Percentiles rank a stretch among this genome's conserved stretches.
These are phyloP conservation scores for Ganoderma lingzhi DNA, from an alignment of 1,284 basidiomycete species.

Conservation along the genomic window DNA sequence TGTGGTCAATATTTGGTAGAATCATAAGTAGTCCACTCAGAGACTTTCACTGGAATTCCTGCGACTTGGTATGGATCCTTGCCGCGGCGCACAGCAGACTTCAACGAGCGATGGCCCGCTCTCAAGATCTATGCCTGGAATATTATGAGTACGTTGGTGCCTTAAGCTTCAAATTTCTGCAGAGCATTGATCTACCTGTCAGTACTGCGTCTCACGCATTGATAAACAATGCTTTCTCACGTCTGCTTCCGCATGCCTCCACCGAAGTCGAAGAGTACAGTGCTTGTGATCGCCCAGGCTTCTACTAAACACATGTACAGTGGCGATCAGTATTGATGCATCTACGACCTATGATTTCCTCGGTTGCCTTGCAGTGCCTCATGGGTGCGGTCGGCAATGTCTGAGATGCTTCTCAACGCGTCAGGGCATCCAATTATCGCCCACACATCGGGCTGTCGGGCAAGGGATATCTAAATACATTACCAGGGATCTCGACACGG, in stretches of 20 bases:
- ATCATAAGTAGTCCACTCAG: no score
- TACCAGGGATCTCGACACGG: not conserved
- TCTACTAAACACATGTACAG: not conserved
- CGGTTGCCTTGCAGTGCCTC: conserved; percentile 14
- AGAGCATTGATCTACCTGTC: not conserved
- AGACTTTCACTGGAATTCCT: no score
- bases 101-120: not conserved
- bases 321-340: conserved; percentile 5
- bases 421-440: conserved; percentile 1
- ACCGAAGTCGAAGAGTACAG: conserved; percentile 1
- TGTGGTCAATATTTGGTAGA: no score
- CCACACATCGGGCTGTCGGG: not conserved
- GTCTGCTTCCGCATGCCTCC: not conserved
- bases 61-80: no score
- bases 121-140: not conserved
- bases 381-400: not conserved
- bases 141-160: not conserved
- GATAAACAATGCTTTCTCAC: not conserved
- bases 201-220: not conserved
- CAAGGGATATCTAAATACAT: not conserved
- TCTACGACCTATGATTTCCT: conserved; percentile 7
- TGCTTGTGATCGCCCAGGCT: not conserved
- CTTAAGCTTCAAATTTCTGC: not conserved
- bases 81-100: no score
- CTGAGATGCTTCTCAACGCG: not conserved